A percentile compares a stretch with the other conserved stretches of the same genome.
Evolutionary conservation across 345 rosid genomes (phyloP).

Genomic region (Passiflora organensis): DNA sequence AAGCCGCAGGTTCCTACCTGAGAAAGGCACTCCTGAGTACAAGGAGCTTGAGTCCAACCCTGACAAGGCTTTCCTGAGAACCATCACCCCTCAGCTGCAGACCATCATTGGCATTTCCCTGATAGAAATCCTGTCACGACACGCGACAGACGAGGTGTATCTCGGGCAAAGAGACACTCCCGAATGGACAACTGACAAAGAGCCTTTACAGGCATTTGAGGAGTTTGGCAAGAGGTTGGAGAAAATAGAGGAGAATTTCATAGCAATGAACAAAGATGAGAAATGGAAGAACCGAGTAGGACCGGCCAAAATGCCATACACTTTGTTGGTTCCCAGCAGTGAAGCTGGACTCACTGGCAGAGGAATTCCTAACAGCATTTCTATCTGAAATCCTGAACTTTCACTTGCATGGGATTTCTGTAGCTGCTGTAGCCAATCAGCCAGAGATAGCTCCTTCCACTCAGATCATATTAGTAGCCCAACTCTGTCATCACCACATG

Average conservation of each 20-base stretch:
- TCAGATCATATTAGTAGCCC: too few relatives aligned
- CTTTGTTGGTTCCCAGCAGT: constrained; percentile 28
- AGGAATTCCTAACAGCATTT: constrained; percentile 35
- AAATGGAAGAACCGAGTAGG: constrained; percentile 23
- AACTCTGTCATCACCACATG: too few relatives aligned
- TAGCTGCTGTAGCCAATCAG: neutral
- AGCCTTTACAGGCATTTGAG: constrained; percentile 28
- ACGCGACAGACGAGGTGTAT: constrained; percentile 41
- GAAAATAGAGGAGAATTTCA: constrained; percentile 21
- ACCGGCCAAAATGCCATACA: constrained; percentile 24
- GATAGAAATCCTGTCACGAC: constrained; percentile 40
- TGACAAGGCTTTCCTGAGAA: constrained; percentile 31
- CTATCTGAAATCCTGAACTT: constrained; percentile 24
- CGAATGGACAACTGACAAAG: constrained; percentile 35
- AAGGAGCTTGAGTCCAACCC: constrained; percentile 31
- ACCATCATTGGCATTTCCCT: constrained; percentile 38
- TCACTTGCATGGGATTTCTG: too few relatives aligned
- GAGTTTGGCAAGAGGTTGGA: constrained; percentile 29
- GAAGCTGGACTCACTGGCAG: constrained; percentile 24
- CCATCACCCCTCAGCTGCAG: constrained; percentile 31
- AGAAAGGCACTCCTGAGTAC: constrained; percentile 26
- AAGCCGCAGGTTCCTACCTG: constrained; percentile 40
- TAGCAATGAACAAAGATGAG: constrained; percentile 18
- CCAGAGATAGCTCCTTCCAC: too few relatives aligned
- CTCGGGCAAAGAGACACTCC: constrained; percentile 37